Percentiles rank a stretch among this genome's conserved stretches.
These are phyloP conservation scores for Fraxinus anomala DNA, from an alignment of 257 asterid species.

Conservation along the genomic window DNA sequence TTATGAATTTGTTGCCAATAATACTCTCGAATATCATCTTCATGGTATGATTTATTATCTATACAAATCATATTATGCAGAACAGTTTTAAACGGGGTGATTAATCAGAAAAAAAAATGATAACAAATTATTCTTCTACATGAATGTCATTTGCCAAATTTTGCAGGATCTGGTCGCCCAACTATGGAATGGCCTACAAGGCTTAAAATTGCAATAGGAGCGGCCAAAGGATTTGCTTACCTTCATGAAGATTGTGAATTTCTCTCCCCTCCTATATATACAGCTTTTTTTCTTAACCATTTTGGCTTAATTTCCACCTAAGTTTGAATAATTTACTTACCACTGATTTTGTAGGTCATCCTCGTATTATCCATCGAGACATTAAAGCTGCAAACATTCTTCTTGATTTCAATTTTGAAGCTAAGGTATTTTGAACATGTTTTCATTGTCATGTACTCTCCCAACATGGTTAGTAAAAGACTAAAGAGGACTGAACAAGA, in stretches of 20 bases:
- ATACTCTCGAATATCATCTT: slow-evolving; percentile 59
- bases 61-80: background rate
- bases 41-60: slow-evolving; percentile 44
- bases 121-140: background rate
- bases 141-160: background rate
- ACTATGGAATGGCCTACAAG: slow-evolving; percentile 50
- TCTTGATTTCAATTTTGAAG: slow-evolving; percentile 30
- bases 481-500: background rate
- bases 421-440: slow-evolving; percentile 20
- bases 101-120: background rate
- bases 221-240: slow-evolving; percentile 65
- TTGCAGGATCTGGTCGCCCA: slow-evolving; percentile 42
- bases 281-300: background rate
- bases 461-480: background rate
- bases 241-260: slow-evolving; percentile 67
- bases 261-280: background rate
- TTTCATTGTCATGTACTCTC: background rate
- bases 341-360: slow-evolving; percentile 28
- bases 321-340: background rate
- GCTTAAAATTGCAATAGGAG: slow-evolving; percentile 57
- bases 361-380: slow-evolving; percentile 38
- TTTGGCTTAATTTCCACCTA: background rate
- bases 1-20: slow-evolving; percentile 56
- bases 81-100: background rate
- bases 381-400: slow-evolving; percentile 38